These are phyloP conservation scores for Candida sojae DNA, from an alignment of 1,139 yeast genomes.

Conservation along the genomic window DNA sequence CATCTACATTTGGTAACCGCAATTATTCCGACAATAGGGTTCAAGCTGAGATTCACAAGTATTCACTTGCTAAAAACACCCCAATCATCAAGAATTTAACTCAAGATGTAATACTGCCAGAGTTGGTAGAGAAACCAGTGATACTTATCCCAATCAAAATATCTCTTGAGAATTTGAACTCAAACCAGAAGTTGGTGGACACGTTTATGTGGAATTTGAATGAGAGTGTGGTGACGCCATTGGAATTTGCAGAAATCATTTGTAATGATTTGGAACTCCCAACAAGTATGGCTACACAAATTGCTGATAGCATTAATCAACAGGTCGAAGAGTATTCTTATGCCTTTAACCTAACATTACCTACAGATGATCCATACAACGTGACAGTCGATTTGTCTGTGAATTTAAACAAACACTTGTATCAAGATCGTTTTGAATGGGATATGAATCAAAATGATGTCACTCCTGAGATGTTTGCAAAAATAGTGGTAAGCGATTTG, in stretches of 20 bases:
- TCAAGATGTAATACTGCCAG: constrained; percentile 25
- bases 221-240: constrained; percentile 79
- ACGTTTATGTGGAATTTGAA: constrained; percentile 88
- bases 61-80: constrained; percentile 37
- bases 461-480: constrained; percentile 86
- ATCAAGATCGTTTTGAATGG: constrained; percentile 96
- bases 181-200: constrained; percentile 65
- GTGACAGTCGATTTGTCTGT: constrained; percentile 83
- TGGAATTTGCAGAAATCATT: constrained; percentile 75
- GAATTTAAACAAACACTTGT: constrained; percentile 77
- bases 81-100: constrained; percentile 28
- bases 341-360: constrained; percentile 61
- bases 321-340: constrained; percentile 73
- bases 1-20: constrained; percentile 12
- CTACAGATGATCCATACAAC: constrained; percentile 66
- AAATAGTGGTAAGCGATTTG: constrained; percentile 76
- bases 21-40: constrained; percentile 19
- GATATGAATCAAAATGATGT: constrained; percentile 65
- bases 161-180: constrained; percentile 68
- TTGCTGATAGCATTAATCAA: constrained; percentile 70
- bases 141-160: constrained; percentile 78
- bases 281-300: constrained; percentile 58
- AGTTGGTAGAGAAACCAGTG: constrained; percentile 33
- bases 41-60: constrained; percentile 33
- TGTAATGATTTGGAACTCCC: constrained; percentile 86